Percentiles rank a stretch among this genome's conserved stretches.
Evolutionary conservation across 2,329 filamentous ascomycete species (phyloP).

Genomic region (Magnaporthiopsis incrustans): DNA sequence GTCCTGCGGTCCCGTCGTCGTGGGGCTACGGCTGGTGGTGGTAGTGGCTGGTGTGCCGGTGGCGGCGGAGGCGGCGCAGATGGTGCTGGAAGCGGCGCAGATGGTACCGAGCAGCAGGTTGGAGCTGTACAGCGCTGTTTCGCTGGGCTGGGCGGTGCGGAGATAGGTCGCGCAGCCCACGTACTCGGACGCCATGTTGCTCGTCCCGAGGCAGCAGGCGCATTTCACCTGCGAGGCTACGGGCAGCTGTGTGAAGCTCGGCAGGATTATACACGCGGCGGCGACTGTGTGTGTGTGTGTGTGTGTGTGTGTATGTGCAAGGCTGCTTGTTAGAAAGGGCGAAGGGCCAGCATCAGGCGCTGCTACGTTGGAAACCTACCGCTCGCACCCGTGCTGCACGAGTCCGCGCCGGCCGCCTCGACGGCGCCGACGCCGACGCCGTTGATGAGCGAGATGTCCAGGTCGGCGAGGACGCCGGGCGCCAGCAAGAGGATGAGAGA

Average conservation of each 20-base stretch:
- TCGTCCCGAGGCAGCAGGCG: slow-evolving; percentile 16
- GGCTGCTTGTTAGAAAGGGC: too few relatives aligned
- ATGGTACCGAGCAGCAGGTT: not conserved
- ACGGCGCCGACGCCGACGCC: slow-evolving; percentile 2
- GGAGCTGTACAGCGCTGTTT: slow-evolving; percentile 10
- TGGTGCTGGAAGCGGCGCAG: slow-evolving; percentile 6
- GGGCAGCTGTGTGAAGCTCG: slow-evolving; percentile 10
- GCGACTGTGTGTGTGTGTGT: not conserved
- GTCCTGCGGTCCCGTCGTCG: not conserved
- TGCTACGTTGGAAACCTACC: not conserved
- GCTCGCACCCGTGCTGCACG: slow-evolving; percentile 5
- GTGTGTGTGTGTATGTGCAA: not conserved
- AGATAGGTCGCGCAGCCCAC: slow-evolving; percentile 19
- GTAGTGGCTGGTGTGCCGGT: too few relatives aligned
- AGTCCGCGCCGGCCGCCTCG: slow-evolving; percentile 8
- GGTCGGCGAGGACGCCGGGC: slow-evolving; percentile 7
- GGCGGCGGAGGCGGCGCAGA: not conserved
- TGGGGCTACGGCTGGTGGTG: not conserved
- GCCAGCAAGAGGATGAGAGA: slow-evolving; percentile 2
- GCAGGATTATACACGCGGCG: not conserved
- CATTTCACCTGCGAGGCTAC: slow-evolving; percentile 12
- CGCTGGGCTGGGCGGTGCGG: slow-evolving; percentile 7
- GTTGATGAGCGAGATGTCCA: not conserved
- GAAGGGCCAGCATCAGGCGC: too few relatives aligned
- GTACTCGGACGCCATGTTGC: slow-evolving; percentile 13